Evolutionary conservation across 106 monocot genomes (phyloP).

Genomic region (Phalaenopsis equestris): DNA sequence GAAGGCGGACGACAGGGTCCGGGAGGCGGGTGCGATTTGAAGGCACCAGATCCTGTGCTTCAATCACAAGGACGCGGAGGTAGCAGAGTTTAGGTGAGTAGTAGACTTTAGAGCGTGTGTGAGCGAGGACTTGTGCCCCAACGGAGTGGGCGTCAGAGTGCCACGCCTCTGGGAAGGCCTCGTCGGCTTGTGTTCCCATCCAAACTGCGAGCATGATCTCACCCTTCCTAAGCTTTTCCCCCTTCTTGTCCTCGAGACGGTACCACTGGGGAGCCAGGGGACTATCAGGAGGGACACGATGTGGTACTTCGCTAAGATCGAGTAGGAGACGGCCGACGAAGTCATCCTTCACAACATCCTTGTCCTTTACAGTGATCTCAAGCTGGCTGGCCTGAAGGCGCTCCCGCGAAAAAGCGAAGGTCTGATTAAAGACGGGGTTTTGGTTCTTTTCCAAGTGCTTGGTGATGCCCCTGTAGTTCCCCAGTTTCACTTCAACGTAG

Average conservation of each 20-base stretch:
- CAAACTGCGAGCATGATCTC: conserved; percentile 90
- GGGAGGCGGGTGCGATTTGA: conserved; percentile 28
- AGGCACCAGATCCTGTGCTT: conserved; percentile 74
- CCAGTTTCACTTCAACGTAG: conserved; percentile 82
- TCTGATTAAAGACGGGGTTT: conserved; percentile 57
- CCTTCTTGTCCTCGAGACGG: conserved; percentile 50
- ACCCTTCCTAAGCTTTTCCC: conserved; percentile 37
- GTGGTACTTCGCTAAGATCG: conserved; percentile 57
- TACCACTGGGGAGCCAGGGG: conserved; percentile 94
- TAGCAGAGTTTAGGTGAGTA: conserved; percentile 88
- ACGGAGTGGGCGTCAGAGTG: conserved; percentile 66
- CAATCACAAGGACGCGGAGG: conserved; percentile 61
- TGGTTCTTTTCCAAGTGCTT: conserved; percentile 53
- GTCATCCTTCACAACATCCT: conserved; percentile 66
- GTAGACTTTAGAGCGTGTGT: conserved; percentile 84
- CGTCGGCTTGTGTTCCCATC: conserved; percentile 95
- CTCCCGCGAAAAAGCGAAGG: conserved; percentile 76
- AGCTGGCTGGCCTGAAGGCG: conserved; percentile 52
- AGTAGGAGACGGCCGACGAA: conserved; percentile 54
- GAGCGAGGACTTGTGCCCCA: conserved; percentile 20
- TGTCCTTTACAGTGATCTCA: conserved; percentile 72
- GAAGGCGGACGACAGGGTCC: conserved; percentile 34
- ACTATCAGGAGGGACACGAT: conserved; percentile 71
- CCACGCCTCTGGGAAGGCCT: conserved; percentile 82
- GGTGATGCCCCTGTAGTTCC: conserved; percentile 77